Base-by-base conservation (phyloP, 2,329 filamentous ascomycete species). In the Aspergillus novofumigatus region DNA sequence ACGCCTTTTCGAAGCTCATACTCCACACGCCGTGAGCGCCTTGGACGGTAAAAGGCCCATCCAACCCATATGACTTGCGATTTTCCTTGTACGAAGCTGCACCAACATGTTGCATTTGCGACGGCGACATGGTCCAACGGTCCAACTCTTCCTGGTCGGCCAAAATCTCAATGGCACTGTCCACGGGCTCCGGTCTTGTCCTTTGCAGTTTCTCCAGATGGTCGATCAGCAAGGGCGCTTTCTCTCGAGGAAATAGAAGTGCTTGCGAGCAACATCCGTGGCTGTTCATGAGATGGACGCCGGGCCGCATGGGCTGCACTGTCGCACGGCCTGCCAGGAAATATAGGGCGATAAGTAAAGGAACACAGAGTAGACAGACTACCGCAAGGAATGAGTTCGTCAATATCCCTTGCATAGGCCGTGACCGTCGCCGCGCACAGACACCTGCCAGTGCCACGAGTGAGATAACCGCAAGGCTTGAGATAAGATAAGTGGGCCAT, bases 251-350 rank as follows among this genome's bases (percentile, higher is more conserved):
- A 50, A 78, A 80, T 14, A 79, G 67, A 3, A 79, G 68, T 5
- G 70, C 77, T 65, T 80, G 78, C 6, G 72, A 72, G 59, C 77
- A 80, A 62, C 77, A 79, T 11, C 75, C 77, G 51, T 72, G 76
- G 6, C 69, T 59, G n/a, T 75, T 67, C 77, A 79, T 79, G 23
- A 68, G 56, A 52, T 73, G 70, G 6, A 80, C 64, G 3, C 77
- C 76, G 5, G 61, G 57, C 2, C 68, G 61, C 52, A 73, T 67
- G 2, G 75, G 75, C 1, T 70, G 66, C 26, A 78, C 67, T 0
- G 75, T 78, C 0, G 72, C 62, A 26, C 72, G 72, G 23, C 77
- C 78, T 28, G 77, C 70, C 8, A 72, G 69, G 56, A 80, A 78
- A 57, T 74, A 78, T 44, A 77, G 67, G 4, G 62, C 41, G 23